Conservation (phyloP, 352 stramenopile species). For the Globisporangium middletonii region DNA sequence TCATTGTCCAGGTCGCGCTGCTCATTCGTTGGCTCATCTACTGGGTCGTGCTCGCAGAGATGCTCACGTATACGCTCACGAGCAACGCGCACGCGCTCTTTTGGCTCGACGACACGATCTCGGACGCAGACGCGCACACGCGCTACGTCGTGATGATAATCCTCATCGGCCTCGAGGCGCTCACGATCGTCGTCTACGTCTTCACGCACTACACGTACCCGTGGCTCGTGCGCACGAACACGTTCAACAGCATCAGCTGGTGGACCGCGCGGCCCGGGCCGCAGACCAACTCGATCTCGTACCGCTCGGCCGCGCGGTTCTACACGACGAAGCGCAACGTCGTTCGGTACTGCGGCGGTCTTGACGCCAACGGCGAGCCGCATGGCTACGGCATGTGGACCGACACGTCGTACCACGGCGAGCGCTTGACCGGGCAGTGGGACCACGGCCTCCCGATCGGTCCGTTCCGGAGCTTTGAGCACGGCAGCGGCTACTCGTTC, state of each 20-base stretch:
- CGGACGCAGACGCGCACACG: conserved; percentile 29
- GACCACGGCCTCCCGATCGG: conserved; percentile 48
- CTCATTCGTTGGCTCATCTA: conserved; percentile 56
- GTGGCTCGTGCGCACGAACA: conserved; percentile 29
- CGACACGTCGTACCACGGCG: conserved; percentile 58
- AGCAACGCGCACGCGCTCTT: conserved; percentile 13
- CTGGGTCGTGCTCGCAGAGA: conserved; percentile 37
- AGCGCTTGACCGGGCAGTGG: conserved; percentile 51
- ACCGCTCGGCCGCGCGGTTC: conserved; percentile 18
- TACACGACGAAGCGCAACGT: conserved; percentile 23
- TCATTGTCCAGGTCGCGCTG: conserved; percentile 40
- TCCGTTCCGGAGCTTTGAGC: conserved; percentile 52
- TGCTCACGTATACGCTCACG: conserved; percentile 21
- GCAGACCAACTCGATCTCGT: conserved; percentile 21
- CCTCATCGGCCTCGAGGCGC: conserved; percentile 26
- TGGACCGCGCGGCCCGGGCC: conserved; percentile 25
- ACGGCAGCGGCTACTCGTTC: conserved; percentile 55
- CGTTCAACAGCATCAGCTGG: conserved; percentile 26
- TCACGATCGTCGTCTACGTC: conserved; percentile 39
- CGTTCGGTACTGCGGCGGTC: conserved; percentile 48
- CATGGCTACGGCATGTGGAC: conserved; percentile 58
- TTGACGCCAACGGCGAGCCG: conserved; percentile 30
- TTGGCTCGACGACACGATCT: conserved; percentile 25
- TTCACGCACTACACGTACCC: conserved; percentile 50
- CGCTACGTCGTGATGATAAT: conserved; percentile 20